Evolutionary conservation across 257 asterid species (phyloP), one percentile per base, ranked within the genome.

Genomic region (Prunella vulgaris): DNA sequence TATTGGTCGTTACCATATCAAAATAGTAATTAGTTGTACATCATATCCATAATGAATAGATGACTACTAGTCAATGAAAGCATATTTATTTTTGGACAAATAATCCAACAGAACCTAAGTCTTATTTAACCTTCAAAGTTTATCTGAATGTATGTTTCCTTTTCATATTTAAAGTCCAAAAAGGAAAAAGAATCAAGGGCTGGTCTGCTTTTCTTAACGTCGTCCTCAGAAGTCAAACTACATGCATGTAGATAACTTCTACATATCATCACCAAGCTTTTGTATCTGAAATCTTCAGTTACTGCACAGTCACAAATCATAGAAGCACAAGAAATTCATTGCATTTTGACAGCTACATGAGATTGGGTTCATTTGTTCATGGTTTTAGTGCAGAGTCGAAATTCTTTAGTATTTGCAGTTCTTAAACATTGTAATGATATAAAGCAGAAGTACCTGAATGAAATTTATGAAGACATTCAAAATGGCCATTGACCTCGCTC

Each of bases 401-500:
- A 17, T 60, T n/a, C 33, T 56, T 6, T 33, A 28, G 17, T 30
- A 35, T 46, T 61, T 46, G 37, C 54, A 62, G 15, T 42, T 60
- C 30, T 8, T 5, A 64, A 70, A 53, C 60, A 25, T 30, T 4
- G 33, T 46, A 46, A 46, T 46, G 21, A n/a, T 46, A 46, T 22
- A 58, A 40, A 56, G 12, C 42, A 51, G 15, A 22, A 61, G 25
- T 82, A 93, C 98, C 98, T 87, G 92, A 78, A 90, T 85, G 82
- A 93, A 93, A 78, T 87, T 87, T 68, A 93, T 77, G 71, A 88
- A 90, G 56, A 85, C 85, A 46, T 85, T 79, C 86, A 93, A 79
- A 78, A 90, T 76, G 60, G 96, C 96, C 80, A 90, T 42, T 25
- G 97, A 90, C 72, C 95, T 87, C 81, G 84, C 91, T 83, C 86